A percentile compares a stretch with the other conserved stretches of the same genome.
These are phyloP conservation scores for Rubia occidens DNA, from an alignment of 305 asterid genomes.

Conservation along the genomic window DNA sequence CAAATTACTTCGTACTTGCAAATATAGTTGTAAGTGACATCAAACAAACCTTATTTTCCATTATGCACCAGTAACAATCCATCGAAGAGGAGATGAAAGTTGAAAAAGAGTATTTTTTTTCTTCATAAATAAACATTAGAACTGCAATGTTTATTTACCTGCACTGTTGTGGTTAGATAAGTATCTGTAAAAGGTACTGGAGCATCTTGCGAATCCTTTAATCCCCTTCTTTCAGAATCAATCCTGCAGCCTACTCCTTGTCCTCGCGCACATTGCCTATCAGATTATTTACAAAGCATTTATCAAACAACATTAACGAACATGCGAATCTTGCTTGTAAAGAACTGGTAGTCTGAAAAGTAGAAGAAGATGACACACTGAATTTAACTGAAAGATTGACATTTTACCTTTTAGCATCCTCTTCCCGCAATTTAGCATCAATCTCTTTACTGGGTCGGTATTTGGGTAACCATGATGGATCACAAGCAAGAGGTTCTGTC, in stretches of 20 bases:
- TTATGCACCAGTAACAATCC: neutral
- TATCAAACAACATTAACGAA: neutral
- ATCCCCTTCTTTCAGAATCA: constrained; percentile 49
- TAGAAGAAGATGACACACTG: no score
- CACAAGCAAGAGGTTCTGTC: constrained; percentile 29
- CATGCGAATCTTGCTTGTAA: neutral
- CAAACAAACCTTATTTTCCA: neutral
- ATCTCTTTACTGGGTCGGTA: constrained; percentile 33
- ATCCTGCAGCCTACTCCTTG: constrained; percentile 43
- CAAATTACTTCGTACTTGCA: neutral
- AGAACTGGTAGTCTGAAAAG: no score
- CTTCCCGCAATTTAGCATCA: constrained; percentile 32
- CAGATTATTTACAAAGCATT: constrained; percentile 18
- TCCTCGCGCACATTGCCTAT: constrained; percentile 52
- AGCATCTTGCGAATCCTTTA: constrained; percentile 61
- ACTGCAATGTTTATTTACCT: constrained; percentile 32
- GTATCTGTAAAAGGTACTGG: constrained; percentile 72
- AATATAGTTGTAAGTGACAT: neutral
- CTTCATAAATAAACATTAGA: neutral
- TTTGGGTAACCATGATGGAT: constrained; percentile 26
- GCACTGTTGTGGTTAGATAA: constrained; percentile 58
- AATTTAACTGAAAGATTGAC: constrained; percentile 5
- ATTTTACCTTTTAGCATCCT: constrained; percentile 27
- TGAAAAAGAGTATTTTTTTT: neutral
- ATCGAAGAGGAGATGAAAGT: neutral